A percentile compares a stretch with the other conserved stretches of the same genome.
These are phyloP conservation scores for Funneliformis geosporum DNA, from an alignment of 192 early-diverging fungal species.

Conservation along the genomic window DNA sequence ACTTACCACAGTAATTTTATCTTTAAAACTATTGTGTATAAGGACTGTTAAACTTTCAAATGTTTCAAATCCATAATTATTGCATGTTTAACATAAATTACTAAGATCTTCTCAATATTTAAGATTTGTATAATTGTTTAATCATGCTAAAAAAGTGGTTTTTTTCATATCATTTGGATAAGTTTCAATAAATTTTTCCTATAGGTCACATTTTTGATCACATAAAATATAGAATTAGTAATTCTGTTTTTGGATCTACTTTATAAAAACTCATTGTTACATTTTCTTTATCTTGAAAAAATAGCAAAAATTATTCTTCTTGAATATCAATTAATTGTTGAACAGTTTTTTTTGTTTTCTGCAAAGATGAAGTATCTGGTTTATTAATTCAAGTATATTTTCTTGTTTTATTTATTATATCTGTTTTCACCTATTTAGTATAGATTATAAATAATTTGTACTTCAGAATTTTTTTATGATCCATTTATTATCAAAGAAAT, in stretches of 20 bases:
- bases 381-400: neutral
- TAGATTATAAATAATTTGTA: neutral
- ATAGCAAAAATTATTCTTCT: neutral
- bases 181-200: neutral
- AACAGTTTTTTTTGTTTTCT: slow-evolving; percentile 2
- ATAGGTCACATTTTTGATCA: neutral
- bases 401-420: slow-evolving; percentile 2
- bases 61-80: neutral
- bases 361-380: neutral
- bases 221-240: neutral
- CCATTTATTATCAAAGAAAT: too few relatives aligned
- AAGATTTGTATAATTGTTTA: neutral
- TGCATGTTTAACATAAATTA: neutral
- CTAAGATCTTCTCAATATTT: neutral
- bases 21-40: neutral
- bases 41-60: neutral
- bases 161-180: neutral
- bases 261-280: neutral
- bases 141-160: slow-evolving; percentile 9
- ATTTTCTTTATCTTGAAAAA: slow-evolving; percentile 3
- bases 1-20: neutral
- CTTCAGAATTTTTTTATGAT: too few relatives aligned
- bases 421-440: neutral
- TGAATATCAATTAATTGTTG: neutral
- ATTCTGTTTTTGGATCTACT: neutral